Evolutionary conservation across 1,139 yeast species (phyloP), one percentile per base, ranked within the genome.

Genomic region (Debaryomyces coudertii): DNA sequence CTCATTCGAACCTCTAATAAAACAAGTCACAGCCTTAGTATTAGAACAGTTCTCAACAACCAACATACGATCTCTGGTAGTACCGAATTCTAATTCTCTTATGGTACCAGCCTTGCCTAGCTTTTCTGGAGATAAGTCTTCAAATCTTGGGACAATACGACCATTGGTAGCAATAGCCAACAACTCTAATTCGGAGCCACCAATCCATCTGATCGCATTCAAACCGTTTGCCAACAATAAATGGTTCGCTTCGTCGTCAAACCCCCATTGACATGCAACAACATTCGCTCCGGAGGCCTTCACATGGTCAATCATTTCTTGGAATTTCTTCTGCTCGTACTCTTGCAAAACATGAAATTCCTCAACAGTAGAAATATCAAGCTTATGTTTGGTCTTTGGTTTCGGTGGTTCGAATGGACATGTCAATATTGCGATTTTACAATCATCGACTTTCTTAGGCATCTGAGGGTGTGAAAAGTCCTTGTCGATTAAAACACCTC

Each of bases 371-470:
- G 93, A 82, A 53, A 95, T 93, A 65, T 93, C 97, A 61, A 93
- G 79, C 77, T 93, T 93, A 73, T 95, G 99, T 71, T 93, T 93
- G 16, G 99, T 95, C 73, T 93, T 95, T 57, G 99, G 99, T 71
- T 93, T 93, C 58, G 99, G 99, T 36, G 99, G 99, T 74, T 93
- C 99, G 65, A 93, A 93, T 58, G 99, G 98, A 73, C 98, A 92
- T 2, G 99, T 93, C 64, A 93, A 78, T 55, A 93, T 92, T 43
- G 99, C 99, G 54, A 95, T 79, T 65, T 87, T 89, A 53, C 92
- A 95, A 67, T 92, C 87, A 49, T 79, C 76, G 39, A 93, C 79
- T 45, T 69, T 69, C 62, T 88, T 89, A 40, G 96, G 93, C 99
- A 95, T 95, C 69, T 95, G 99, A 6, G 98, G 97, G 68, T 95